phyloP scores from a whole-genome alignment of 352 stramenopile genomes.

The Aphanomyces invadans region DNA sequence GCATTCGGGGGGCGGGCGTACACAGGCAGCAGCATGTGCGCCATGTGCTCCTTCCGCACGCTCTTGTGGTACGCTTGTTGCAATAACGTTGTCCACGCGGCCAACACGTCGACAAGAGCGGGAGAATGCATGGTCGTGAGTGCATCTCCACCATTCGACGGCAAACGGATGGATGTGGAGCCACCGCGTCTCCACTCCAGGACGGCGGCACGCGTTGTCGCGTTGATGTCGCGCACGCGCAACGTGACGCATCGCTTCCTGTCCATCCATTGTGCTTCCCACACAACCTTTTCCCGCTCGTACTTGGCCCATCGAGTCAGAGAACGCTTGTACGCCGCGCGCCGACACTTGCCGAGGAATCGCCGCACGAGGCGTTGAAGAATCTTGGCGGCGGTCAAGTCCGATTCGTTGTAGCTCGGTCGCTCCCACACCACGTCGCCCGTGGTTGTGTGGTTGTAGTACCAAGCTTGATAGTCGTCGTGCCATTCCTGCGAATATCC shows the following conservation, averaged over 20 bases:
- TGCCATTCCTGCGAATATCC: slow-evolving; percentile 57
- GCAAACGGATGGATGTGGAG: background rate
- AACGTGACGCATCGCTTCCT: slow-evolving; percentile 8
- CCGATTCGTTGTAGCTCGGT: background rate
- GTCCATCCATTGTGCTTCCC: slow-evolving; percentile 23
- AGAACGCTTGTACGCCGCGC: background rate
- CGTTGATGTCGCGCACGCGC: background rate
- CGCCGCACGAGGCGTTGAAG: background rate
- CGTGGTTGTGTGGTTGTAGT: slow-evolving; percentile 30
- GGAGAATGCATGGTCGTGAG: background rate
- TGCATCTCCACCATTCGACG: background rate
- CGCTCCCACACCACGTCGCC: slow-evolving; percentile 18
- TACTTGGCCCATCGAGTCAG: slow-evolving; percentile 6
- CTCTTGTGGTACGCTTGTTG: slow-evolving; percentile 44
- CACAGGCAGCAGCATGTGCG: slow-evolving; percentile 44
- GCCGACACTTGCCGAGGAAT: slow-evolving; percentile 12
- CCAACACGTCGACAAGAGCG: background rate
- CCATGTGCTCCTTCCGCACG: slow-evolving; percentile 38
- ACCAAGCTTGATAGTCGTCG: slow-evolving; percentile 34
- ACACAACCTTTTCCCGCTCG: slow-evolving; percentile 6
- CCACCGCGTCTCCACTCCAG: background rate
- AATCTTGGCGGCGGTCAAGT: background rate
- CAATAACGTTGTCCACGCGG: slow-evolving; percentile 18
- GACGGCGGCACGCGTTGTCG: background rate
- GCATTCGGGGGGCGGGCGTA: slow-evolving; percentile 43